These are phyloP conservation scores for Dryadomyces quercivorus DNA, from an alignment of 2,329 filamentous ascomycete genomes.

Conservation along the genomic window DNA sequence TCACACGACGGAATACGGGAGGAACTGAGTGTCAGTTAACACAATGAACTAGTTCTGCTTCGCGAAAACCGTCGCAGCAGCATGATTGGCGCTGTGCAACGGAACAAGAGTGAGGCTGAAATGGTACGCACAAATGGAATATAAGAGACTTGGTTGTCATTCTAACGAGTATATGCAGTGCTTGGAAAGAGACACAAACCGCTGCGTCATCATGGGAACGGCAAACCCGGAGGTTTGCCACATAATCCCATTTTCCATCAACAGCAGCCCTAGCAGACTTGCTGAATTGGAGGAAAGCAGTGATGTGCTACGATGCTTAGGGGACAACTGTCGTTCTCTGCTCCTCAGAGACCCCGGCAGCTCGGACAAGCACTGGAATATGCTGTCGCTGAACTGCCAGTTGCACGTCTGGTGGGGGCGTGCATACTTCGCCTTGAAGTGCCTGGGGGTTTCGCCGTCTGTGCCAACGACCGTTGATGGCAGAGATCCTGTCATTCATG, in stretches of 20 bases:
- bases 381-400: neutral
- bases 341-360: neutral
- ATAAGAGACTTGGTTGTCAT: too few relatives aligned
- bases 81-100: too few relatives aligned
- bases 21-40: too few relatives aligned
- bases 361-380: neutral
- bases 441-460: neutral
- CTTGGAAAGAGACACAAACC: neutral
- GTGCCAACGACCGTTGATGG: too few relatives aligned
- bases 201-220: neutral
- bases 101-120: too few relatives aligned
- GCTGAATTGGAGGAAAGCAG: neutral
- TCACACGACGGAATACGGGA: too few relatives aligned
- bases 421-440: neutral
- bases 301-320: neutral
- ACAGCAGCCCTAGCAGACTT: neutral
- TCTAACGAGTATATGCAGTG: neutral
- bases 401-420: conserved; percentile 1
- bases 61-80: too few relatives aligned
- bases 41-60: too few relatives aligned
- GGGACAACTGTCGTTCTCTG: neutral
- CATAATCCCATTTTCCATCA: neutral
- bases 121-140: too few relatives aligned
- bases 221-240: too few relatives aligned
- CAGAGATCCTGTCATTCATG: too few relatives aligned